Percentiles rank a stretch among this genome's conserved stretches.
phyloP scores from a whole-genome alignment of 176 grass and related monocot genomes.

The Otatea glauca region DNA sequence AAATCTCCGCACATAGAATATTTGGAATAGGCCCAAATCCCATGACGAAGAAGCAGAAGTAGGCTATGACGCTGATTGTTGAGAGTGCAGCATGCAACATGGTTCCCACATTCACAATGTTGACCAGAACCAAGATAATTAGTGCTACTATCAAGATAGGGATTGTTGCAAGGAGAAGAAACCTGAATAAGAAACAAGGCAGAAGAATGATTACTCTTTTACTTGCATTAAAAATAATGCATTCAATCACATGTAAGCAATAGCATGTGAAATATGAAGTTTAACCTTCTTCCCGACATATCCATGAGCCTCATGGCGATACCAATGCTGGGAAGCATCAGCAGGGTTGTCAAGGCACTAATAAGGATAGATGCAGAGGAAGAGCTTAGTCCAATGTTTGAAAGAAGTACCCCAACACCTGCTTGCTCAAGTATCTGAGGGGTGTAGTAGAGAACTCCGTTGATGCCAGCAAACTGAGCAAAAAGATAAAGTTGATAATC shows the following conservation, averaged over 20 bases:
- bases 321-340: slow-evolving; percentile 97
- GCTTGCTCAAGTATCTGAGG: slow-evolving; percentile 99
- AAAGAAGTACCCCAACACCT: slow-evolving; percentile 80
- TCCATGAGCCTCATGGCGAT: slow-evolving; percentile 99
- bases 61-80: slow-evolving; percentile 72
- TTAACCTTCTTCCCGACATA: slow-evolving; percentile 95
- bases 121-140: slow-evolving; percentile 71
- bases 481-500: slow-evolving; percentile 22
- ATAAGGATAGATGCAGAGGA: slow-evolving; percentile 94
- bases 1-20: slow-evolving; percentile 95
- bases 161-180: slow-evolving; percentile 86
- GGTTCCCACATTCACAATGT: slow-evolving; percentile 69
- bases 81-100: slow-evolving; percentile 79
- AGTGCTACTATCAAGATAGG: slow-evolving; percentile 77
- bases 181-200: slow-evolving; percentile 58
- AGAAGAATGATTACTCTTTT: slow-evolving; percentile 22
- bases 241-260: slow-evolving; percentile 10
- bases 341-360: slow-evolving; percentile 84
- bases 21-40: slow-evolving; percentile 91
- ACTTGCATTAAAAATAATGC: background rate
- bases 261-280: slow-evolving; percentile 4
- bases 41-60: slow-evolving; percentile 98
- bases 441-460: slow-evolving; percentile 97
- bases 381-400: slow-evolving; percentile 76
- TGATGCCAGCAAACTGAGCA: slow-evolving; percentile 96